Evolutionary conservation across 1,284 basidiomycete genomes (phyloP).

Genomic region (Pseudozyma tsukubaensis): DNA sequence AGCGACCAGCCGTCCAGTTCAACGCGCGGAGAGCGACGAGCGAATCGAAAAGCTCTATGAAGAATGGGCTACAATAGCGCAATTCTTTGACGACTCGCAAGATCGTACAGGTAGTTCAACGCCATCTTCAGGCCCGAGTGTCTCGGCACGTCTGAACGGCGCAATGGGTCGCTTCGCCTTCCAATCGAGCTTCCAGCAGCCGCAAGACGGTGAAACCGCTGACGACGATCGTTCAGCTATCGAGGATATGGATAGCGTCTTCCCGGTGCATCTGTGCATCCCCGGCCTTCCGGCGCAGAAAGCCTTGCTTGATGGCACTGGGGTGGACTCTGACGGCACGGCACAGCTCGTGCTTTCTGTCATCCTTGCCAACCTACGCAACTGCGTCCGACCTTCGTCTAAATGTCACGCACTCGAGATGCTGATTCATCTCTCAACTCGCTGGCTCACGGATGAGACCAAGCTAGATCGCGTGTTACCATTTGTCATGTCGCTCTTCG

Average conservation of each 20-base stretch:
- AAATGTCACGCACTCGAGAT: conserved; percentile 87
- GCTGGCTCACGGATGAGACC: conserved; percentile 89
- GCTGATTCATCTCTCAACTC: conserved; percentile 81
- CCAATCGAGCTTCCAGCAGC: conserved; percentile 49
- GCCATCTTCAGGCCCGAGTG: conserved; percentile 4
- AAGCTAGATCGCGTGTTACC: conserved; percentile 94
- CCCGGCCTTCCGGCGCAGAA: conserved; percentile 49
- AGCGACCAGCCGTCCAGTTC: conserved; percentile 13
- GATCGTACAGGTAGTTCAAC: neutral
- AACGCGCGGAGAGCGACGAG: conserved; percentile 60
- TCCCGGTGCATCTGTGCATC: conserved; percentile 54
- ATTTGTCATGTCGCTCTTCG: conserved; percentile 86
- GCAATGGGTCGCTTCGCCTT: conserved; percentile 37
- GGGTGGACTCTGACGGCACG: conserved; percentile 75
- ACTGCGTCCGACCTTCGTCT: conserved; percentile 86
- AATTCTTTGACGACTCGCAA: conserved; percentile 35
- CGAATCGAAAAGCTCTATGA: conserved; percentile 65
- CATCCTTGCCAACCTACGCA: conserved; percentile 88
- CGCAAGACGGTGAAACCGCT: conserved; percentile 12
- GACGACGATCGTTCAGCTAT: conserved; percentile 16
- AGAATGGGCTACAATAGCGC: conserved; percentile 59
- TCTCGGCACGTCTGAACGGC: conserved; percentile 25
- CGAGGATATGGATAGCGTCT: conserved; percentile 26
- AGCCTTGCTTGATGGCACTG: conserved; percentile 16
- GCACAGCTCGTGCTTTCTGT: conserved; percentile 84